Conservation (phyloP, 2,329 filamentous ascomycete species). For the Diaporthe amygdali region DNA sequence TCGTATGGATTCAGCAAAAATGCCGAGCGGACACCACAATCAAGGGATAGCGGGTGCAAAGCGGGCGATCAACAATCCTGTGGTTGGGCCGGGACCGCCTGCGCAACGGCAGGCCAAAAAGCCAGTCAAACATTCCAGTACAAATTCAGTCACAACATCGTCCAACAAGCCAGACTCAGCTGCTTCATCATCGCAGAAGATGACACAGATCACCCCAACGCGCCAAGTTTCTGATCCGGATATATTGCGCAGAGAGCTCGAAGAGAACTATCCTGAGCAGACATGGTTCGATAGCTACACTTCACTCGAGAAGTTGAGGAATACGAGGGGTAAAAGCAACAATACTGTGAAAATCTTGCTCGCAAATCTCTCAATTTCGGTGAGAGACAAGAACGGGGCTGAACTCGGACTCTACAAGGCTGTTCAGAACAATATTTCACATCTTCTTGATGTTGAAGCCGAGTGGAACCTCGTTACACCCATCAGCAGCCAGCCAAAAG, state of each 20-base stretch:
- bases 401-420: not conserved
- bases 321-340: not conserved
- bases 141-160: too few species aligned
- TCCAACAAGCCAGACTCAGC: not conserved
- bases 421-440: not conserved
- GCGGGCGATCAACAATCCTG: too few species aligned
- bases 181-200: too few species aligned
- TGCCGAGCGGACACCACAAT: too few species aligned
- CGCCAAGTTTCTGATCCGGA: not conserved
- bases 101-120: too few species aligned
- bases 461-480: not conserved
- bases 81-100: not conserved
- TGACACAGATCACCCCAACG: too few species aligned
- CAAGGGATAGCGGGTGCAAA: too few species aligned
- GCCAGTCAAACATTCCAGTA: not conserved
- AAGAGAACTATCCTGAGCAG: not conserved
- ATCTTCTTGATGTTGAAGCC: not conserved
- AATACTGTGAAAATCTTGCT: accelerated
- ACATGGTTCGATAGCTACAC: not conserved
- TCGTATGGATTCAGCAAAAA: not conserved
- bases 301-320: not conserved
- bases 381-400: not conserved
- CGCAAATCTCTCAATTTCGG: not conserved
- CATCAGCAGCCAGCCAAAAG: not conserved
- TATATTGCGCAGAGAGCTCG: not conserved